Conservation (phyloP, 805 yeast species). For the Saccharomyces eubayanus region DNA sequence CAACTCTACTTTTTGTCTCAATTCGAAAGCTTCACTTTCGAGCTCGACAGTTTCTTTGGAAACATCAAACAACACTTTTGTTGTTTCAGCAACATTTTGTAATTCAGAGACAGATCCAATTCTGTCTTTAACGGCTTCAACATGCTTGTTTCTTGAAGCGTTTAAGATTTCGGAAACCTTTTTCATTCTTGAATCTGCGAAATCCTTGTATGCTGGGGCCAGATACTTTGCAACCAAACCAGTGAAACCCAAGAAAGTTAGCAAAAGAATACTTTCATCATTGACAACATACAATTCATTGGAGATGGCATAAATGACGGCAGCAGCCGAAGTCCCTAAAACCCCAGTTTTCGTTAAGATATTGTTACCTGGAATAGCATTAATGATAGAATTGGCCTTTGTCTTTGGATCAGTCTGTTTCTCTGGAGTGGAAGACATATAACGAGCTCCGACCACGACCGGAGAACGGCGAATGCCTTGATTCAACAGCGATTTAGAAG, state of each 20-base stretch:
- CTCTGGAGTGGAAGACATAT: constrained; percentile 46
- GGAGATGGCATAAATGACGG: constrained; percentile 87
- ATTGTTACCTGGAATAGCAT: constrained; percentile 88
- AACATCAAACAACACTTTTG: constrained; percentile 84
- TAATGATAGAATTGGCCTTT: constrained; percentile 83
- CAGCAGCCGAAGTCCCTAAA: constrained; percentile 91
- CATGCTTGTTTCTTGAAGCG: constrained; percentile 83
- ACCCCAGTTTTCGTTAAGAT: constrained; percentile 87
- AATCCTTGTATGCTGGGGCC: constrained; percentile 90
- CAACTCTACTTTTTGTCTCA: constrained; percentile 82
- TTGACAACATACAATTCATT: constrained; percentile 88
- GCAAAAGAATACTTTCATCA: constrained; percentile 83
- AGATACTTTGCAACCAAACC: constrained; percentile 73
- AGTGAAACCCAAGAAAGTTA: constrained; percentile 70
- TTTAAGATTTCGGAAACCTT: constrained; percentile 75
- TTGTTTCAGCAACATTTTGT: constrained; percentile 84
- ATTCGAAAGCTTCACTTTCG: constrained; percentile 89
- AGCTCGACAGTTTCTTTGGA: constrained; percentile 95
- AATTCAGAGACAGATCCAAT: constrained; percentile 80
- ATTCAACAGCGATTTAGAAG: constrained; percentile 19
- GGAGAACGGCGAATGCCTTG: constrained; percentile 22
- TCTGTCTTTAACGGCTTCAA: constrained; percentile 86
- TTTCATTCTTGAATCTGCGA: constrained; percentile 82
- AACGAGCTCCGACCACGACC: constrained; percentile 49
- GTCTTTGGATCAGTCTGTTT: constrained; percentile 71